These are phyloP conservation scores for Tausonia pullulans DNA, from an alignment of 1,284 basidiomycete genomes.

Conservation along the genomic window DNA sequence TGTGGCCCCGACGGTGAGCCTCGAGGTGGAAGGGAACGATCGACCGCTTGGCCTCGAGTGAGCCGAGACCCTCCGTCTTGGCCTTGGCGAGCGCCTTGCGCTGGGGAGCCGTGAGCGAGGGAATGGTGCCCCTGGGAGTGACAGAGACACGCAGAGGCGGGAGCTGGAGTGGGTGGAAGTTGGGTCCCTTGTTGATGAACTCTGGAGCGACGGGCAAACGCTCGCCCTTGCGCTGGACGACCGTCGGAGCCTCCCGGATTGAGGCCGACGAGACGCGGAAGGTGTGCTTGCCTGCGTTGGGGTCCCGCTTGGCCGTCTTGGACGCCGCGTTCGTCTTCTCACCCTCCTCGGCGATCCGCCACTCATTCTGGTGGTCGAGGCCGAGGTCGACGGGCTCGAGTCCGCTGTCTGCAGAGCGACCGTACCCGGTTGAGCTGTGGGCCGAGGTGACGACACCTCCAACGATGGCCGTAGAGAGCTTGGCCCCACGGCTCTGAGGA, in stretches of 20 bases:
- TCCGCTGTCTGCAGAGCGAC: background rate
- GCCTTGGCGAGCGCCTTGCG: background rate
- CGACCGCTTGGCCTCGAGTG: too few relatives aligned
- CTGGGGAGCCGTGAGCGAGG: background rate
- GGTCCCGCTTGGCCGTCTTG: background rate
- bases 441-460: slow-evolving; percentile 8
- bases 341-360: background rate
- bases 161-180: background rate
- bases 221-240: background rate
- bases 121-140: background rate
- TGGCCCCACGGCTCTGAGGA: background rate
- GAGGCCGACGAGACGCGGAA: slow-evolving; percentile 1
- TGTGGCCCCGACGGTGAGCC: background rate
- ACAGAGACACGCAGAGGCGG: background rate
- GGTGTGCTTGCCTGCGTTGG: background rate
- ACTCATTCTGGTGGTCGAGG: background rate
- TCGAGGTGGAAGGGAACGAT: background rate
- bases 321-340: background rate
- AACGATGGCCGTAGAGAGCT: background rate
- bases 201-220: background rate
- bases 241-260: slow-evolving; percentile 6
- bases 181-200: background rate
- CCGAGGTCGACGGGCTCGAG: background rate
- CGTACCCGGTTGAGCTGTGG: background rate
- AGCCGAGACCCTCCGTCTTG: background rate